Evolutionary conservation across 768 basidiomycete genomes (phyloP), one percentile per base, ranked within the genome.

Genomic region (Daedalea quercina): DNA sequence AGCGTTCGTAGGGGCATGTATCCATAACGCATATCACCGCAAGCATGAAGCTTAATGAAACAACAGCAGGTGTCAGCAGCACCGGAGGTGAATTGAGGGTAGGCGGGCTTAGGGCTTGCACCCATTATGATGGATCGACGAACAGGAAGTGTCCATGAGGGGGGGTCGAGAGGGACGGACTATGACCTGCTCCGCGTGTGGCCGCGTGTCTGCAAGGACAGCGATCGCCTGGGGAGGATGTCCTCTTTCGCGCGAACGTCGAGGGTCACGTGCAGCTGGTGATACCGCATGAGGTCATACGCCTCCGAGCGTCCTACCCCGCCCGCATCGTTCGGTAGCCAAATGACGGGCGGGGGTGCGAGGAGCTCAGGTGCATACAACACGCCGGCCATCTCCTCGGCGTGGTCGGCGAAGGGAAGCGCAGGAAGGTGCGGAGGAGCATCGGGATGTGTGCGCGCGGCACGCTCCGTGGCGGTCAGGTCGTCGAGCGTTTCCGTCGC

Each of bases 311-410:
- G 75, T 8, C 84, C 87, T 15, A 90, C 81, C 22, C 85, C 85
- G 15, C 83, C 81, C 11, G 76, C 75, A 64, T 90, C 89, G 65
- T 87, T 84, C 1, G 87, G 87, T n/a, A 91, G 73, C 90, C 90
- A 91, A 47, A 93, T 87, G 54, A 86, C 81, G 1, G 88, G 89
- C 19, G 78, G 71, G 17, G 88, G 87, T 12, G 87, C 86, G 56
- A 88, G 77, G 37, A 91, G 74, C 65, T 89, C 89, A 1, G 89
- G 87, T 3, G 90, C 87, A 63, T 91, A 93, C 35, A 93, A 70
- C 51, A 91, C 81, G 15, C 83, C 82, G 6, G 80, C 77, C 78
- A 87, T 84, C 60, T 88, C 84, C 61, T 86, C 83, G 13, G 85
- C 83, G 57, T 88, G 86, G 65, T 88, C 86, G 1, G 79, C 75